Evolutionary conservation across 768 basidiomycete species (phyloP).

Genomic region (Mycena latifolia): DNA sequence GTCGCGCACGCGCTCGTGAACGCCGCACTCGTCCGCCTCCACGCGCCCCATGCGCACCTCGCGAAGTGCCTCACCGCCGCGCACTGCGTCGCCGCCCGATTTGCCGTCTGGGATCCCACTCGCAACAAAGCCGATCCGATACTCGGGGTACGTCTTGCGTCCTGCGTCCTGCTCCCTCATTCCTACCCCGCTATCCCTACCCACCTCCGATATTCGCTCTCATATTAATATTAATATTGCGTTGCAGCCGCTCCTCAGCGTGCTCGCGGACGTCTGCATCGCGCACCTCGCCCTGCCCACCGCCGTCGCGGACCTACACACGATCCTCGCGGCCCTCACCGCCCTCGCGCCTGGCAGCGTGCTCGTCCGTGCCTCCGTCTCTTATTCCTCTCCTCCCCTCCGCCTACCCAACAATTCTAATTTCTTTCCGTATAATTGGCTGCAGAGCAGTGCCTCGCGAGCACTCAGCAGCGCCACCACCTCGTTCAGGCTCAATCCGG

Average conservation of each 20-base stretch:
- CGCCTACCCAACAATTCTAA: too few species aligned
- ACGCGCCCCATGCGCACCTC: neutral
- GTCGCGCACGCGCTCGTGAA: constrained; percentile 12
- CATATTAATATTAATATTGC: neutral
- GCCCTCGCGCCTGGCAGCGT: too few species aligned
- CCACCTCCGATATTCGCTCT: too few species aligned
- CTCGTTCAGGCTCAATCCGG: too few species aligned
- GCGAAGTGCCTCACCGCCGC: constrained; percentile 19
- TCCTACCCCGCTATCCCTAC: too few species aligned
- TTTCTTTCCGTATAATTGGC: too few species aligned
- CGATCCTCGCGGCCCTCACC: too few species aligned
- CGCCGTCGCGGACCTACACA: neutral
- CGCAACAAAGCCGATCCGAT: constrained; percentile 20
- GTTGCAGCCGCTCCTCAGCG: constrained; percentile 6
- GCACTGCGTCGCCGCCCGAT: neutral
- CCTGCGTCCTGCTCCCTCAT: too few species aligned
- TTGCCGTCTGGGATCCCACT: neutral
- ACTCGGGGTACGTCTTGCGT: constrained; percentile 20
- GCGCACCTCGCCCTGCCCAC: neutral
- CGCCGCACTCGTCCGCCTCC: constrained; percentile 23
- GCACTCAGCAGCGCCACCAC: too few species aligned
- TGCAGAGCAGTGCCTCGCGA: too few species aligned
- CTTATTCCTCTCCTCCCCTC: too few species aligned
- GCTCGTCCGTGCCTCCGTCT: too few species aligned
- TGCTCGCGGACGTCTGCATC: constrained; percentile 2